These are phyloP conservation scores for Centaurea solstitialis DNA, from an alignment of 129 eudicot genomes.

Conservation along the genomic window DNA sequence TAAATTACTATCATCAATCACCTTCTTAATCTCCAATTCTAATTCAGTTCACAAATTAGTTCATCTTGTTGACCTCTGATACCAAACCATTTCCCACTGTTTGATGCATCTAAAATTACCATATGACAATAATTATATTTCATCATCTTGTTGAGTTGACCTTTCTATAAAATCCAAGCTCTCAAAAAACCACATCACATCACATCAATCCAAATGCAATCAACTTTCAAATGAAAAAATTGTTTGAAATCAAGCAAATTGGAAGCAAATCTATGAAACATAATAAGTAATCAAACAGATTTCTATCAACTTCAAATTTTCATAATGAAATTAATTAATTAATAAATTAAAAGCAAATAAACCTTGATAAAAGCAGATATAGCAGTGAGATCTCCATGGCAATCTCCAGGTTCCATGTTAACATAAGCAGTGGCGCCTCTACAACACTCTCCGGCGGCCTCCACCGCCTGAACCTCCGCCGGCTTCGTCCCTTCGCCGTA, in stretches of 20 bases:
- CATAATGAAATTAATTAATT: not conserved
- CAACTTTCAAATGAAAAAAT: no score
- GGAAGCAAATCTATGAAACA: not conserved
- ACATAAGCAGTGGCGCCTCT: slow-evolving; percentile 88
- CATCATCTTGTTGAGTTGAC: not conserved
- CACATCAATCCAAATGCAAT: not conserved
- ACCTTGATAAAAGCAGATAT: slow-evolving; percentile 77
- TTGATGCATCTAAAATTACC: no score
- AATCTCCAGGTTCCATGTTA: slow-evolving; percentile 95
- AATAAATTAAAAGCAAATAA: not conserved
- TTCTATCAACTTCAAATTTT: not conserved
- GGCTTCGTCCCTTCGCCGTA: slow-evolving; percentile 88
- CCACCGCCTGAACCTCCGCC: slow-evolving; percentile 90
- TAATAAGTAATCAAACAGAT: no score
- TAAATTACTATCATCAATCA: not conserved
- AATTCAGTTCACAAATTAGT: no score
- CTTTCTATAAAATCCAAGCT: not conserved
- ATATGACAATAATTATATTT: not conserved
- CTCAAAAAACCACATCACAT: not conserved
- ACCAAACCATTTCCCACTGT: no score
- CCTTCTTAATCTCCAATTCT: not conserved
- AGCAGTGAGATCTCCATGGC: slow-evolving; percentile 69
- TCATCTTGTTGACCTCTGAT: no score
- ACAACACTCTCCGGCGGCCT: slow-evolving; percentile 66
- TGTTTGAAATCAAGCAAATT: not conserved